These are phyloP conservation scores for Singerocomus inundabilis DNA, from an alignment of 1,284 basidiomycete species.

Conservation along the genomic window DNA sequence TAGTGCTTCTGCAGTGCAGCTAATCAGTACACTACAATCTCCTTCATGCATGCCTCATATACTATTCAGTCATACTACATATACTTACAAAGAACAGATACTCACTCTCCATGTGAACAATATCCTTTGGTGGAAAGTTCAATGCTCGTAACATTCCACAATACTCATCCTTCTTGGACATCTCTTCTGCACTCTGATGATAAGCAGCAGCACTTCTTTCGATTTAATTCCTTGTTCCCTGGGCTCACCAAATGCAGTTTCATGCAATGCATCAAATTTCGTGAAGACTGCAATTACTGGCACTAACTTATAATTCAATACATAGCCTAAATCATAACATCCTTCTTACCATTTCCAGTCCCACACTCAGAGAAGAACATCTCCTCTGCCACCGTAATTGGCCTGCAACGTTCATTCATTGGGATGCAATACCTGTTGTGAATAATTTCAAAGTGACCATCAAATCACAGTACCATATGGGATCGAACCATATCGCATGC, in stretches of 20 bases:
- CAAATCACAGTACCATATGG: too few species aligned
- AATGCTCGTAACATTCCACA: not conserved
- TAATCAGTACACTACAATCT: not conserved
- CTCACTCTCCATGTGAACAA: not conserved
- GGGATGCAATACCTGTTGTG: not conserved
- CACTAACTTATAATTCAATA: not conserved
- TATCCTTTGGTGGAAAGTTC: not conserved
- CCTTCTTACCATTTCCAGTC: not conserved
- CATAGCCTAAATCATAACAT: not conserved
- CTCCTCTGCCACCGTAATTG: not conserved
- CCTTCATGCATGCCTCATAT: too few species aligned
- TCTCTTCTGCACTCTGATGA: not conserved
- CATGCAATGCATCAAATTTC: too few species aligned
- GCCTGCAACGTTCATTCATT: not conserved
- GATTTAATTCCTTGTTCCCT: too few species aligned
- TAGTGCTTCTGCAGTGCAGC: not conserved
- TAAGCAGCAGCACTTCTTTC: too few species aligned
- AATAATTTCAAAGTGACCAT: not conserved
- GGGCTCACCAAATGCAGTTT: not conserved
- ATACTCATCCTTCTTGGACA: not conserved
- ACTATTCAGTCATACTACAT: not conserved
- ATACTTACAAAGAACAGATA: not conserved
- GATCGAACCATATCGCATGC: not conserved
- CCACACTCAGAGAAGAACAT: not conserved
- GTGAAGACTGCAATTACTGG: not conserved